Percentiles rank a stretch among this genome's conserved stretches.
Evolutionary conservation across 495 filamentous ascomycete genomes (phyloP).

Genomic region (Evernia prunastri): DNA sequence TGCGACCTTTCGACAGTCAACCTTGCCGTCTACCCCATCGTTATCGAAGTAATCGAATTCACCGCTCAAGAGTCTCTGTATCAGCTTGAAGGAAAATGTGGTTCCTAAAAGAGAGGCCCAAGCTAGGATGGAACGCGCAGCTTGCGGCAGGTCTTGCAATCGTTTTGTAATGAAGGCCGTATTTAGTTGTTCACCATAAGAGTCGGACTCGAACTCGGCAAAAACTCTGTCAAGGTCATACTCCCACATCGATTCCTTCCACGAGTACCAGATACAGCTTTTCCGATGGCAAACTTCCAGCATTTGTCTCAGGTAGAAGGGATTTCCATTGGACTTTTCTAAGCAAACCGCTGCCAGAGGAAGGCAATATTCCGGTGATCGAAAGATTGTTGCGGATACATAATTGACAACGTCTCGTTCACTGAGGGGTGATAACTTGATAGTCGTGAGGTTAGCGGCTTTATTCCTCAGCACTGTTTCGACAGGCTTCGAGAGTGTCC

Average conservation of each 20-base stretch:
- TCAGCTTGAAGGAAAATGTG: constrained; percentile 69
- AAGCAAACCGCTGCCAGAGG: constrained; percentile 40
- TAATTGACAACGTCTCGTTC: constrained; percentile 73
- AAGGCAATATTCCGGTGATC: constrained; percentile 52
- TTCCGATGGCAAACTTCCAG: constrained; percentile 80
- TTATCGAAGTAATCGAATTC: constrained; percentile 54
- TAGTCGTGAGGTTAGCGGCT: constrained; percentile 51
- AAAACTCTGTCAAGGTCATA: constrained; percentile 80
- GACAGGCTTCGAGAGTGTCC: constrained; percentile 27
- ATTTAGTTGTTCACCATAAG: constrained; percentile 70
- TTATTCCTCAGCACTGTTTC: constrained; percentile 40
- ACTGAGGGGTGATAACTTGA: constrained; percentile 58
- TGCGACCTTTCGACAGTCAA: constrained; percentile 31
- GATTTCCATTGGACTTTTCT: constrained; percentile 45
- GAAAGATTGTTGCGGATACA: constrained; percentile 65
- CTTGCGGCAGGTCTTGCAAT: constrained; percentile 65
- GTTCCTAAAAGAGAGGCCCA: constrained; percentile 79
- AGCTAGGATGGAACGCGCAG: constrained; percentile 68
- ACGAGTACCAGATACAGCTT: constrained; percentile 82
- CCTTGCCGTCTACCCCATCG: constrained; percentile 32
- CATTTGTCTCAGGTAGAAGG: constrained; percentile 86
- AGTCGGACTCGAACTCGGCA: constrained; percentile 67
- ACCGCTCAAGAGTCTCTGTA: constrained; percentile 68
- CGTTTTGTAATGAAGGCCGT: constrained; percentile 72
- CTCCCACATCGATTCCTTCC: constrained; percentile 70